Evolutionary conservation across 495 filamentous ascomycete genomes (phyloP).

Genomic region (Tirmania nivea): DNA sequence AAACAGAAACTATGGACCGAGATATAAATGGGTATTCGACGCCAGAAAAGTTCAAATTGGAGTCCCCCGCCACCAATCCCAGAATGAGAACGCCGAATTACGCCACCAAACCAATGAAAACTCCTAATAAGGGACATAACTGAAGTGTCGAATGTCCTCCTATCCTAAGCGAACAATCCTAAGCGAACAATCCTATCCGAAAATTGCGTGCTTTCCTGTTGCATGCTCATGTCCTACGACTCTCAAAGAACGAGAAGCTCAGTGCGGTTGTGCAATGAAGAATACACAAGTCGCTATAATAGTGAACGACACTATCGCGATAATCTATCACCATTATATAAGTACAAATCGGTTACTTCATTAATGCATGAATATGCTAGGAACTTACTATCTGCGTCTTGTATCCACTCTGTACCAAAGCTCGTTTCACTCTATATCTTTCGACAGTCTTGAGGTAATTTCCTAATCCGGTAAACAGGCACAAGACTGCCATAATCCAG

Average conservation of each 20-base stretch:
- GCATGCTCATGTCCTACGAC: too few species aligned
- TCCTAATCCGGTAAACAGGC: slow-evolving; percentile 50
- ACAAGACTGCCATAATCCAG: slow-evolving; percentile 58
- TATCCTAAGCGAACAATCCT: too few species aligned
- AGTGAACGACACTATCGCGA: slow-evolving; percentile 50
- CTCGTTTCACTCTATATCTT: slow-evolving; percentile 52
- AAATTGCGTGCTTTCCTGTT: too few species aligned
- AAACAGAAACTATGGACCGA: too few species aligned
- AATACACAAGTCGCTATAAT: slow-evolving; percentile 53
- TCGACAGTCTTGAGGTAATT: slow-evolving; percentile 66
- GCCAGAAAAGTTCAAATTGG: too few species aligned
- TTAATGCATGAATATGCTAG: neutral
- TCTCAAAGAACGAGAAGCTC: too few species aligned
- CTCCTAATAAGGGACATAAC: neutral
- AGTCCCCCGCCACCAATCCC: too few species aligned
- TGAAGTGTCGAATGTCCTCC: too few species aligned
- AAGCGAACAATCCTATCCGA: too few species aligned
- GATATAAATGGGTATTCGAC: too few species aligned
- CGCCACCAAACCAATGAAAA: neutral
- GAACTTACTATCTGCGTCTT: slow-evolving; percentile 63
- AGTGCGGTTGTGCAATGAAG: neutral
- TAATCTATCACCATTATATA: slow-evolving; percentile 27
- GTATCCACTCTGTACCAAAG: slow-evolving; percentile 82
- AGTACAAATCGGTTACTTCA: neutral
- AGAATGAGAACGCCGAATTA: neutral